These are phyloP conservation scores for Paecilomyces sp. DNA, from an alignment of 2,329 filamentous ascomycete species.

Conservation along the genomic window DNA sequence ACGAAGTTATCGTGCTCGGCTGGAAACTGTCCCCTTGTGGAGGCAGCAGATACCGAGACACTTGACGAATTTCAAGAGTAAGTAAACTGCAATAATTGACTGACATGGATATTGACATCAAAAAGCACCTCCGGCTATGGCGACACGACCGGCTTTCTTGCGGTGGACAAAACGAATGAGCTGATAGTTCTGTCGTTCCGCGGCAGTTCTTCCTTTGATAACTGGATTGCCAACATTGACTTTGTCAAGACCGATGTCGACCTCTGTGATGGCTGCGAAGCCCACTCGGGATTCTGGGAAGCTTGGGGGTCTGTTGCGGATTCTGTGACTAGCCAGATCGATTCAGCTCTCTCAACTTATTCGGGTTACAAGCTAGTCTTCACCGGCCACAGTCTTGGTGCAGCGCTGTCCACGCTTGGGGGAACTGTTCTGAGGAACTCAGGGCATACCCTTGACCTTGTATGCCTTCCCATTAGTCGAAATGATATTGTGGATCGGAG, in stretches of 20 bases:
- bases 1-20: constrained; percentile 38
- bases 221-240: constrained; percentile 23
- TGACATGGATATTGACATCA: neutral
- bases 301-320: constrained; percentile 29
- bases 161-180: constrained; percentile 37
- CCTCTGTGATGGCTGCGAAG: constrained; percentile 35
- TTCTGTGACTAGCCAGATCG: constrained; percentile 28
- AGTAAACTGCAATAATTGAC: constrained; percentile 4
- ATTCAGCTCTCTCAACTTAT: constrained; percentile 28
- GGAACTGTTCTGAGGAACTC: constrained; percentile 34
- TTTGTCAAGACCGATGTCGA: constrained; percentile 17
- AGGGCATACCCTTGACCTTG: constrained; percentile 33
- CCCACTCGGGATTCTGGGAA: constrained; percentile 39
- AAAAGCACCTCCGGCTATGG: constrained; percentile 6
- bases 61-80: constrained; percentile 45
- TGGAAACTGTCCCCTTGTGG: constrained; percentile 43
- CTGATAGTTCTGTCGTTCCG: constrained; percentile 29
- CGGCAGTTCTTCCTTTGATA: constrained; percentile 20
- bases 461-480: constrained; percentile 13
- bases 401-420: constrained; percentile 40
- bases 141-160: constrained; percentile 43
- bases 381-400: constrained; percentile 44
- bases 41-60: constrained; percentile 39
- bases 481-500: neutral
- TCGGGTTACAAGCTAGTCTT: constrained; percentile 35